Conservation (phyloP, 2,329 filamentous ascomycete genomes). For the Fusarium musae region DNA sequence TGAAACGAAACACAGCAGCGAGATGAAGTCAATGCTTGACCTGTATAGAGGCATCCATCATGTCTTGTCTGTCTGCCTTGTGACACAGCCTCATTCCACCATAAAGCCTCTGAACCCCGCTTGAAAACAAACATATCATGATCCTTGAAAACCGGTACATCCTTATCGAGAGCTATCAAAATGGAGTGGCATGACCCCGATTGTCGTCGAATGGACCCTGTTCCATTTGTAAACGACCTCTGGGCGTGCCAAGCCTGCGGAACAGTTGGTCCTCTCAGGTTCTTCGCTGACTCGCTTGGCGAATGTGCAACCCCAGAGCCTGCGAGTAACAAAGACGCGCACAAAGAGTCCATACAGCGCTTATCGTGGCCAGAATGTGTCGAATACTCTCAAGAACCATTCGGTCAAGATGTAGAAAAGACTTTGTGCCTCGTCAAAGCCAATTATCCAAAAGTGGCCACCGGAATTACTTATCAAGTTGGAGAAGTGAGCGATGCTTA, state of each 20-base stretch:
- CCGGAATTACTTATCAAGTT: constrained; percentile 2
- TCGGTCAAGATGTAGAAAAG: neutral
- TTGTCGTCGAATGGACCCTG: constrained; percentile 13
- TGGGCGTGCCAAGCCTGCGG: constrained; percentile 23
- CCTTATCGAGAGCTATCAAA: neutral
- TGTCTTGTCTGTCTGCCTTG: neutral
- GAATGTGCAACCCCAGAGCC: neutral
- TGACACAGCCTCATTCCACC: neutral
- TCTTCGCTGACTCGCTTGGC: neutral
- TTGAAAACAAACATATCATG: neutral
- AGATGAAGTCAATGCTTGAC: neutral
- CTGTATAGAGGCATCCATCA: neutral
- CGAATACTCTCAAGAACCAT: neutral
- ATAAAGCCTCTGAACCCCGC: constrained; percentile 14
- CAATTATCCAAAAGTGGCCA: neutral
- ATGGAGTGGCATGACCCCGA: constrained; percentile 25
- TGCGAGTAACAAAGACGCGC: neutral
- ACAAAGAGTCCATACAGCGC: neutral
- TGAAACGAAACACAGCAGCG: neutral
- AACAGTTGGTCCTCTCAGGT: constrained; percentile 11
- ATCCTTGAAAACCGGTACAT: neutral
- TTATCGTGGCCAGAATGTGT: constrained; percentile 7
- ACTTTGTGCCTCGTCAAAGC: neutral
- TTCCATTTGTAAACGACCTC: constrained; percentile 1
- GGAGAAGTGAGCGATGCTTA: constrained; percentile 16